Percentiles rank a stretch among this genome's conserved stretches.
These are phyloP conservation scores for Leccinellum rugosiceps DNA, from an alignment of 768 basidiomycete genomes.

Conservation along the genomic window DNA sequence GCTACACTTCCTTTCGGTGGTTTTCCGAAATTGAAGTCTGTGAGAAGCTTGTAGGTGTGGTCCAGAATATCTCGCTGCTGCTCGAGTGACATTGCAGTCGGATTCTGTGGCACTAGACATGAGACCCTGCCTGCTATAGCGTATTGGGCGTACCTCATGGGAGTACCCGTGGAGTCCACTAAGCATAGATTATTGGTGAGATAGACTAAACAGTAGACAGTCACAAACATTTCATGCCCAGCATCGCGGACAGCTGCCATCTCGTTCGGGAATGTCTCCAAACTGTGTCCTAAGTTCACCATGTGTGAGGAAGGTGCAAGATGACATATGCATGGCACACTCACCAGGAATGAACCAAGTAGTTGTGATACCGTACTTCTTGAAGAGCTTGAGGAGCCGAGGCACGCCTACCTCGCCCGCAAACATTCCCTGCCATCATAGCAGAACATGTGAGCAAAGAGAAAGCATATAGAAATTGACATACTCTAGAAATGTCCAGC, in stretches of 20 bases:
- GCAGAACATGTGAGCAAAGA: not conserved
- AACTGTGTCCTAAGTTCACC: constrained; percentile 51
- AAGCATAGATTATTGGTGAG: not conserved
- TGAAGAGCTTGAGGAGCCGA: constrained; percentile 67
- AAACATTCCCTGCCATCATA: constrained; percentile 51
- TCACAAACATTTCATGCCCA: constrained; percentile 63
- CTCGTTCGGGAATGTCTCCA: constrained; percentile 72
- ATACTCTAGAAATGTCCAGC: constrained; percentile 61
- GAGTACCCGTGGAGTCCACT: constrained; percentile 71
- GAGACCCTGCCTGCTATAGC: not conserved
- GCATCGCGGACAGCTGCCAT: constrained; percentile 69
- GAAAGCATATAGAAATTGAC: not conserved
- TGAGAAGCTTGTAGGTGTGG: constrained; percentile 61
- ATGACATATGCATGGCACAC: not conserved
- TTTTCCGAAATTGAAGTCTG: constrained; percentile 58
- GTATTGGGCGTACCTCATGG: constrained; percentile 46
- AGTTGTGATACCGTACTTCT: constrained; percentile 63
- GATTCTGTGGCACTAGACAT: constrained; percentile 42
- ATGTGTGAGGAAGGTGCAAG: not conserved
- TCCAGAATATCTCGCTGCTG: constrained; percentile 74
- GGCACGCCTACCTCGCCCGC: constrained; percentile 73
- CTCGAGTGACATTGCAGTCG: constrained; percentile 51
- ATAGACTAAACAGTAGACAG: not conserved
- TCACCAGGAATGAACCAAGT: constrained; percentile 77
- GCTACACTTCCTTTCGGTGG: constrained; percentile 65